Percentiles rank a stretch among this genome's conserved stretches.
These are phyloP conservation scores for Pinus albicaulis DNA, from an alignment of 75 land plant species.

Conservation along the genomic window DNA sequence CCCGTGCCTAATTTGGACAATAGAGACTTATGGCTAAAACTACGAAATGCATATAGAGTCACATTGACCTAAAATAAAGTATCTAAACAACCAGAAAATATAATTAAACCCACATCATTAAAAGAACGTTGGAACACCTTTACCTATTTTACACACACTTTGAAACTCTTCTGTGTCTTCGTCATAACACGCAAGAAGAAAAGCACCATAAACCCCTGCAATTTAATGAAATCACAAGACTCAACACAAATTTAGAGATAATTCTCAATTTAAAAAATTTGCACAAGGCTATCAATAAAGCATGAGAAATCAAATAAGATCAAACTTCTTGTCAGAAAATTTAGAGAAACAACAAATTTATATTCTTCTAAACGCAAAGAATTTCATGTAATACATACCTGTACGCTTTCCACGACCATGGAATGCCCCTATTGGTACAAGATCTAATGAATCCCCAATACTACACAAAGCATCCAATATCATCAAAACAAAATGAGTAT, in stretches of 20 bases:
- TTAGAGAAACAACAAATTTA: neutral
- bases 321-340: neutral
- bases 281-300: neutral
- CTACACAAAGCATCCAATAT: constrained; percentile 29
- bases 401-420: constrained; percentile 97
- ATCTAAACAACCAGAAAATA: neutral
- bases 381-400: constrained; percentile 31
- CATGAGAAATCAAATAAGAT: neutral
- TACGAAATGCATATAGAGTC: too few relatives aligned
- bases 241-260: neutral
- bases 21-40: too few relatives aligned
- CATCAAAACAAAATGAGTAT: too few relatives aligned
- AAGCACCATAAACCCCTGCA: constrained; percentile 96
- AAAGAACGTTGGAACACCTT: neutral
- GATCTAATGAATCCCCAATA: constrained; percentile 96
- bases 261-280: neutral
- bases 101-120: neutral
- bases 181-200: constrained; percentile 97
- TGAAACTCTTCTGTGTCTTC: constrained; percentile 84
- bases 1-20: constrained; percentile 71
- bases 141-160: constrained; percentile 98
- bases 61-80: neutral
- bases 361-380: neutral
- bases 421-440: constrained; percentile 98
- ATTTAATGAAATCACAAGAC: neutral